These are phyloP conservation scores for Excoecaria cochinchinensis DNA, from an alignment of 345 rosid genomes.

Conservation along the genomic window DNA sequence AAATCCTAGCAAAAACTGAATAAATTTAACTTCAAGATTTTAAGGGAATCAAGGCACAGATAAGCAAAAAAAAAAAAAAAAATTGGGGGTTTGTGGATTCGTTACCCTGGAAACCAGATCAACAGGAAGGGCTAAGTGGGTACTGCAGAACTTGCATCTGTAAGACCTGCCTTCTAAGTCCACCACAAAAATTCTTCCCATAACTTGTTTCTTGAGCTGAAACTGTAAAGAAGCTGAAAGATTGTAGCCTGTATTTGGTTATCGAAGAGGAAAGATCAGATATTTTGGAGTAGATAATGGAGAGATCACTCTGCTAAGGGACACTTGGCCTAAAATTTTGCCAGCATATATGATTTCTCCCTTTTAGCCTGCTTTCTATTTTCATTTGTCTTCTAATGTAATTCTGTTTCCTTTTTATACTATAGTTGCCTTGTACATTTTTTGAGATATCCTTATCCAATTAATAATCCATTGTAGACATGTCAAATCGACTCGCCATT, in stretches of 20 bases:
- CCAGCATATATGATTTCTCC: neutral
- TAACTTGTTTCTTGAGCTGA: slow-evolving; percentile 12
- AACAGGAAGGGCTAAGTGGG: slow-evolving; percentile 74
- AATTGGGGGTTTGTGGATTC: neutral
- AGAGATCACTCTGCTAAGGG: neutral
- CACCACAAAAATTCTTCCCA: slow-evolving; percentile 87
- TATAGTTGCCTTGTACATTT: too few relatives aligned
- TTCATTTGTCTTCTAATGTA: too few relatives aligned
- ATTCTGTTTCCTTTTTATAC: too few relatives aligned
- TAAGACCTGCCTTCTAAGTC: slow-evolving; percentile 91
- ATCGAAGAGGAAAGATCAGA: neutral
- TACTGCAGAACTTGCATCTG: slow-evolving; percentile 81
- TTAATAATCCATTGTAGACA: too few relatives aligned
- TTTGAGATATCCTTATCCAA: too few relatives aligned
- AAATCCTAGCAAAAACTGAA: neutral
- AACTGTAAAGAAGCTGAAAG: neutral
- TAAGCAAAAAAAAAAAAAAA: neutral
- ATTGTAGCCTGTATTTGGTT: neutral
- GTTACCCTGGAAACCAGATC: slow-evolving; percentile 72
- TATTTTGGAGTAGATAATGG: neutral
- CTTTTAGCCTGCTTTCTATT: too few relatives aligned
- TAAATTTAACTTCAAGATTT: neutral
- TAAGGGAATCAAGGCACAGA: neutral
- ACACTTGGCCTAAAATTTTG: neutral
- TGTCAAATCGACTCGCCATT: too few relatives aligned